Evolutionary conservation across 139 green algal species (phyloP), one percentile per base, ranked within the genome.

Genomic region (Tetradesmus obliquus): DNA sequence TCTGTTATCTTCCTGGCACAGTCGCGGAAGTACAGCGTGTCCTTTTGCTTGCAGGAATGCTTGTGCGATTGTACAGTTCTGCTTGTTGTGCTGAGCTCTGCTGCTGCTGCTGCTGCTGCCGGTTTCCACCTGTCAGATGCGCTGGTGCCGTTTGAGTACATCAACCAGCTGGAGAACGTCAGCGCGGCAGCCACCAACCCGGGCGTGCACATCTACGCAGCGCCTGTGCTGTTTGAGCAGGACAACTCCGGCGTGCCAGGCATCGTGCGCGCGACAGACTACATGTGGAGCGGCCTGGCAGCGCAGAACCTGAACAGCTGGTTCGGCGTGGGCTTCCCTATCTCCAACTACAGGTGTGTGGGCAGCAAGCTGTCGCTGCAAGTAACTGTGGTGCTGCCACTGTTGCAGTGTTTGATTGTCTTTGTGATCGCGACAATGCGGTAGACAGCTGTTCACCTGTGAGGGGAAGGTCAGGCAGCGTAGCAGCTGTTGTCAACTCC

Each of bases 191-290:
- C 58, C 7, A 79, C 53, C 7, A 88, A 88, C 62, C 60, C 89
- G 8, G 60, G 82, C 54, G 76, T n/a, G 22, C 53, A 93, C 24
- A 53, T 95, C 12, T 93, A 93, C 54, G 93, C 87, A 20, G 91
- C 91, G 24, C 93, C 93, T 13, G 92, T 93, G 51, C 79, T 95
- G 51, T 95, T 93, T 89, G 93, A 95, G 86, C 91, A 93, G 45
- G 93, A 95, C 88, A 66, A 51, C 53, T 86, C 58, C 15, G 88
- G 55, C n/a, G 91, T 93, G 66, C 93, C 93, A n/a, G 80, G 84
- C 53, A 86, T 93, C 20, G 92, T 93, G 60, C 88, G 93, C 19
- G 93, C 92, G 9, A 93, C 91, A n/a, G 93, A 95, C 88, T 93
- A 92, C 91, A 95, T 92, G 79, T 95, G 93, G 93, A 66, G 54